Conservation (phyloP, 371 early-diverging fungal genomes). For the Mucor mucedo region DNA sequence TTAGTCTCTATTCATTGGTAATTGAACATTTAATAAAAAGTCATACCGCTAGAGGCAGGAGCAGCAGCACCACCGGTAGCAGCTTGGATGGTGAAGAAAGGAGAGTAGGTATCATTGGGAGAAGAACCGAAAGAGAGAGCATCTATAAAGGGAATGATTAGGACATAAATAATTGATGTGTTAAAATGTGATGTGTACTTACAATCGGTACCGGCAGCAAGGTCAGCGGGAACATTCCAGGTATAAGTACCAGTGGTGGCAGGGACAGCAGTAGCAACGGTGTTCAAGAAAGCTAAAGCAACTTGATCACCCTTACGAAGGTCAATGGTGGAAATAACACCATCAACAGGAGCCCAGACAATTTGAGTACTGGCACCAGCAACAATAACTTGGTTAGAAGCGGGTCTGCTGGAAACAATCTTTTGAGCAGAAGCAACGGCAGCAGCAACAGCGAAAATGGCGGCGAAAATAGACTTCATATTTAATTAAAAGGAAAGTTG, state of each 20-base stretch:
- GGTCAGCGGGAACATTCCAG: slow-evolving; percentile 44
- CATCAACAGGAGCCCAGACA: slow-evolving; percentile 39
- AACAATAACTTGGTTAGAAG: slow-evolving; percentile 35
- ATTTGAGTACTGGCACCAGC: slow-evolving; percentile 45
- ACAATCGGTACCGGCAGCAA: slow-evolving; percentile 47
- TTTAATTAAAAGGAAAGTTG: slow-evolving; percentile 21
- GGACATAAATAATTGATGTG: not conserved
- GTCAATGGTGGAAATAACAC: slow-evolving; percentile 43
- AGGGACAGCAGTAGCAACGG: slow-evolving; percentile 38
- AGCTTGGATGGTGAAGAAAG: slow-evolving; percentile 47
- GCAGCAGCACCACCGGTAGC: slow-evolving; percentile 35
- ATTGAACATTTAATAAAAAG: slow-evolving; percentile 19
- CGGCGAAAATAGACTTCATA: slow-evolving; percentile 42
- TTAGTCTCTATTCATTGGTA: not conserved
- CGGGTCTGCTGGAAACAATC: slow-evolving; percentile 34
- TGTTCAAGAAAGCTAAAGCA: slow-evolving; percentile 21
- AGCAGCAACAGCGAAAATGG: slow-evolving; percentile 43
- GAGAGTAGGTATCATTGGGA: slow-evolving; percentile 30
- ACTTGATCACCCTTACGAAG: slow-evolving; percentile 31
- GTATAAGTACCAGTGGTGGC: slow-evolving; percentile 35
- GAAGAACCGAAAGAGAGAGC: slow-evolving; percentile 20
- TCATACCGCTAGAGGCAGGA: not conserved
- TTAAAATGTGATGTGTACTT: slow-evolving; percentile 35
- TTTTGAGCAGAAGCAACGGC: slow-evolving; percentile 40
- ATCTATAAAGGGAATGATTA: slow-evolving; percentile 3